Base-by-base conservation (phyloP, 2,329 filamentous ascomycete genomes). In the Hymenoscyphus fructigenus region DNA sequence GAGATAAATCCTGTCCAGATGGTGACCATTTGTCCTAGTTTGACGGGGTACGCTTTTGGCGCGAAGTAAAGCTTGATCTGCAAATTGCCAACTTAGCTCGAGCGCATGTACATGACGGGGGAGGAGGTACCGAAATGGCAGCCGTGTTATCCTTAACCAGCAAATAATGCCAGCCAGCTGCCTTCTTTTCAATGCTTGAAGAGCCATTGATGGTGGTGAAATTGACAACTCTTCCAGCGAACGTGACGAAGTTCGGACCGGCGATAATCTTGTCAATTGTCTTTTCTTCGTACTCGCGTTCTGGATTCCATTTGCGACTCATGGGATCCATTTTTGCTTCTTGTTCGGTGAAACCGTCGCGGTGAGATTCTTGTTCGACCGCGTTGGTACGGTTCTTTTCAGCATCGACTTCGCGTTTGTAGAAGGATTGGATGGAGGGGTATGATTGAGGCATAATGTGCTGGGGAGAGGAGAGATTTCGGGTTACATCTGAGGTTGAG, bases 1-100 rank as follows among this genome's bases (percentile, higher is more conserved):
- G 81, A 80, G 56, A 87, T 78, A 67, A 85, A 85, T 7, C 81
- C 81, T 1, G 85, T 81, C 83, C 84, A 88, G 9, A 88, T 74
- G 0, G 82, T 83, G 17, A 88, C 76, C 0, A 87, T 78, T 44
- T 82, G 81, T 2, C 85, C 85, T 2, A 88, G 75, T 7, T 79
- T 76, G 4, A 85, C 73, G 47, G 74, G 76, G 75, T 79, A 82
- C 26, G 68, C 74, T 60, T 68, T 71, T 2, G 75, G 74, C 20
- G 76, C 76, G 62, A 83, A 86, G 78, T 83, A 85, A 2, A 87
- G 74, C 57, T 82, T 83, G 53, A 84, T 75, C 82, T 84, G 23
- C 0, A 36, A 20, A 26, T 53, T 44, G 29, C 23, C 53, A 28
- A 41, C 28, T 61, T 28, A 62, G 59, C 38, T 64, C 50, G 28